Percentiles rank a stretch among this genome's conserved stretches.
Evolutionary conservation across 768 basidiomycete species (phyloP).

Genomic region (Suillus americanus): DNA sequence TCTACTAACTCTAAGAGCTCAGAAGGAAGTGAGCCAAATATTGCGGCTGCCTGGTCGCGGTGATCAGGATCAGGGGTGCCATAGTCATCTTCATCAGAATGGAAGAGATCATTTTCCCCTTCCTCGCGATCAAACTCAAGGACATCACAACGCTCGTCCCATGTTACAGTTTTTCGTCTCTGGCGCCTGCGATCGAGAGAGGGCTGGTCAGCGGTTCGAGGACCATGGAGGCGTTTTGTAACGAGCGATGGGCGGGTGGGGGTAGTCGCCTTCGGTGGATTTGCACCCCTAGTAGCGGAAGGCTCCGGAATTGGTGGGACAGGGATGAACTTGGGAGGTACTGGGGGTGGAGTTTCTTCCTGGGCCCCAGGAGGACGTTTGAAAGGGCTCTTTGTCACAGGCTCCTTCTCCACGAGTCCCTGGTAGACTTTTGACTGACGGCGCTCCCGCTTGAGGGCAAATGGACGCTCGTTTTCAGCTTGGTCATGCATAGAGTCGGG

Average conservation of each 20-base stretch:
- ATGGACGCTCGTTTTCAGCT: conserved; percentile 70
- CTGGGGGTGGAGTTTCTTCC: conserved; percentile 31
- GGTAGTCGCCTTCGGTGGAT: conserved; percentile 24
- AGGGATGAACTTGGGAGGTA: conserved; percentile 30
- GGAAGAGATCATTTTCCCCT: conserved; percentile 47
- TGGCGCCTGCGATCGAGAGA: conserved; percentile 40
- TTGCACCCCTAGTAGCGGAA: conserved; percentile 38
- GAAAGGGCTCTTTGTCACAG: conserved; percentile 84
- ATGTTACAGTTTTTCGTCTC: conserved; percentile 76
- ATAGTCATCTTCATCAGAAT: conserved; percentile 37
- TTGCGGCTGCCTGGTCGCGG: conserved; percentile 12
- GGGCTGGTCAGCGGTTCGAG: conserved; percentile 52
- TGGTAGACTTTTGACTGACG: conserved; percentile 76
- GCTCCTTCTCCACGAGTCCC: conserved; percentile 70
- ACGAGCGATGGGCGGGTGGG: conserved; percentile 64
- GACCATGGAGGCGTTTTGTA: conserved; percentile 73
- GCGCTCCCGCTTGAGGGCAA: conserved; percentile 68
- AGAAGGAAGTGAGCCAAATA: conserved; percentile 37
- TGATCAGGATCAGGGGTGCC: conserved; percentile 20
- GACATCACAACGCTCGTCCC: conserved; percentile 78
- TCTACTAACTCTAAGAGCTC: conserved; percentile 60
- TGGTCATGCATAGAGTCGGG: conserved; percentile 71
- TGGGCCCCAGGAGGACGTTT: conserved; percentile 32
- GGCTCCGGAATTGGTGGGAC: conserved; percentile 27
- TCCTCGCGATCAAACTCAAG: conserved; percentile 75